Base-by-base conservation (phyloP, 768 basidiomycete genomes). In the Lentinula edodes region DNA sequence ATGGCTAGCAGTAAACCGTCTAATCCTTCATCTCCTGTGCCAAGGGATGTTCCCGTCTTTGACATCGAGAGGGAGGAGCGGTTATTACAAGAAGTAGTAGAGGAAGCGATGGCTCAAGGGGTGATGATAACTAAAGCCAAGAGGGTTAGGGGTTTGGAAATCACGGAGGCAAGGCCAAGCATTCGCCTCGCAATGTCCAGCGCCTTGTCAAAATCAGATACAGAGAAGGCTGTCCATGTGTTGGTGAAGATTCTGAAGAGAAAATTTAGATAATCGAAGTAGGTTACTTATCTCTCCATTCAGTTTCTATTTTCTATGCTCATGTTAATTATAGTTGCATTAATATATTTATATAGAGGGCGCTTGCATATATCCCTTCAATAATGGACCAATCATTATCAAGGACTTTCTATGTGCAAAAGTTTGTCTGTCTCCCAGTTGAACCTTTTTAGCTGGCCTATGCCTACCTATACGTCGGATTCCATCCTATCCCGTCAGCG, bases 71-170 rank as follows among this genome's bases (percentile, higher is more conserved):
- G 71, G 13, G 95, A 98, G 72, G 95, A 98, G 69, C 76, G 78
- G 43, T 61, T 93, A 28, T 70, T 99, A 66, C 95, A 98, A 74
- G 93, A 96, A 57, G 85, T 98, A 12, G 94, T 98, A 13, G 96
- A 98, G 62, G 92, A 97, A 68, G 81, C 83, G 0, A 76, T 93
- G 45, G 76, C 77, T 6, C 90, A 91, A 65, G 94, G 93, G 9
- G 89, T 99, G 50, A 78, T 98, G 66, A 75, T 97, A 62, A 95
- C 93, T 2, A 83, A 91, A 23, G 88, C 93, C 45, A 91, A 91
- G 77, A 75, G 93, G 61, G 71, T 97, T 66, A 83, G 83, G 54
- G 53, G 61, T 12, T n/a, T 61, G 15, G 53, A 61, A 43, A 54
- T 54, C 18, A 32, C 53, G 16, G 61, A 61, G 45, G 61, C 52